These are phyloP conservation scores for Peziza echinospora DNA, from an alignment of 495 filamentous ascomycete genomes.

Conservation along the genomic window DNA sequence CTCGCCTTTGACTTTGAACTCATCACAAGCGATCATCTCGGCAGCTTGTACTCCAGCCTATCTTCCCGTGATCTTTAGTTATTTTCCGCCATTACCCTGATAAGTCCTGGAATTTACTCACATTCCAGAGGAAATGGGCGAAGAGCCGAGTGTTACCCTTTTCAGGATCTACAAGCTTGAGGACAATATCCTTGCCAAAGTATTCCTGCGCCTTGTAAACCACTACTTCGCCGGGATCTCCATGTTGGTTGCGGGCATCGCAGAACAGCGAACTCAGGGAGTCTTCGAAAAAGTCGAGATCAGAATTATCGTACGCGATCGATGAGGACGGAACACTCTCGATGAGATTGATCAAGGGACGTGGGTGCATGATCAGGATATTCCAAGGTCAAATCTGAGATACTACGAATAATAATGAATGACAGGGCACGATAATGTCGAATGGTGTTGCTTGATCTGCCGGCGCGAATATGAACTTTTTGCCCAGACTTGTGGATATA, in stretches of 20 bases:
- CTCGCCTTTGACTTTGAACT: constrained; percentile 21
- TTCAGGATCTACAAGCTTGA: constrained; percentile 34
- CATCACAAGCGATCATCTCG: constrained; percentile 10
- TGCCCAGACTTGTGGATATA: no score
- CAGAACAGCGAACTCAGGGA: constrained; percentile 53
- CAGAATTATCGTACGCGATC: neutral
- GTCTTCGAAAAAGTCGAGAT: constrained; percentile 6
- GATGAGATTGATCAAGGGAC: neutral
- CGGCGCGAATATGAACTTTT: no score
- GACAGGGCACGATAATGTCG: no score
- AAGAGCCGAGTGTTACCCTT: constrained; percentile 42
- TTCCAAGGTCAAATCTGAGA: no score
- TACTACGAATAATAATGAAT: no score
- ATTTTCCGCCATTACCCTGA: no score
- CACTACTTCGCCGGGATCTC: constrained; percentile 43
- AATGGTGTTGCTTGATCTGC: no score
- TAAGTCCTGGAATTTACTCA: no score
- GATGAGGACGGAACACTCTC: neutral
- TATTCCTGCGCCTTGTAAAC: constrained; percentile 30
- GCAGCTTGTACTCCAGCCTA: constrained; percentile 15
- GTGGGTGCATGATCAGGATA: neutral
- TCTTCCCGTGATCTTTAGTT: no score
- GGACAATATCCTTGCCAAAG: constrained; percentile 20
- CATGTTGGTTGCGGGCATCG: constrained; percentile 54
- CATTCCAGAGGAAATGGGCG: constrained; percentile 71